Conservation (phyloP, 2,329 filamentous ascomycete species). For the Canariomyces notabilis region DNA sequence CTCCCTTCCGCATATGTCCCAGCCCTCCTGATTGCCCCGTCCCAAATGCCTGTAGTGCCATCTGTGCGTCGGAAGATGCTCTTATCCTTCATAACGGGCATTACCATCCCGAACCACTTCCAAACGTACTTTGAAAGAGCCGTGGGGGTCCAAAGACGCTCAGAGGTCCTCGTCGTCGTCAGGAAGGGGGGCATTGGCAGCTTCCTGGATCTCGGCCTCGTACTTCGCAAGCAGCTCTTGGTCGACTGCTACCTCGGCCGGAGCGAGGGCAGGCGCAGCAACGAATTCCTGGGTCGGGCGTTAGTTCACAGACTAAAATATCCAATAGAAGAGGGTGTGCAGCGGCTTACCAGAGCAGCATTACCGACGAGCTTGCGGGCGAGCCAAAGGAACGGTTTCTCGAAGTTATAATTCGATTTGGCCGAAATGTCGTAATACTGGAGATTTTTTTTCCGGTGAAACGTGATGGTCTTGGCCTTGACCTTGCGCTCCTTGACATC, state of each 20-base stretch:
- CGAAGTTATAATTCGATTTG: constrained; percentile 99
- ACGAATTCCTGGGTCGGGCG: constrained; percentile 73
- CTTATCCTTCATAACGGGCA: constrained; percentile 27
- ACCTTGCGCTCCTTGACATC: constrained; percentile 99
- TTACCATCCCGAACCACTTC: constrained; percentile 21
- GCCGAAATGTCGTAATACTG: constrained; percentile 99
- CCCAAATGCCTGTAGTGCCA: constrained; percentile 22
- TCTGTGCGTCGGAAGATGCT: constrained; percentile 20
- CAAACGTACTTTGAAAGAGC: constrained; percentile 11
- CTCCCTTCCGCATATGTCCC: constrained; percentile 8
- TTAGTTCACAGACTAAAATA: constrained; percentile 27
- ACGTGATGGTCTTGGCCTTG: constrained; percentile 99
- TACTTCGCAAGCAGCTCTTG: constrained; percentile 75
- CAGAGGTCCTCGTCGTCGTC: constrained; percentile 63
- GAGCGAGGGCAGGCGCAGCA: constrained; percentile 88
- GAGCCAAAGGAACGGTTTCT: constrained; percentile 99
- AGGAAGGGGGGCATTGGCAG: constrained; percentile 78
- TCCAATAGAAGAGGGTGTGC: neutral
- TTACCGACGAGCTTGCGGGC: constrained; percentile 98
- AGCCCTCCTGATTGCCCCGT: constrained; percentile 14
- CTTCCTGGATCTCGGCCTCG: constrained; percentile 80
- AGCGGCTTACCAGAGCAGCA: constrained; percentile 63
- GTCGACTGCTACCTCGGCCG: constrained; percentile 87
- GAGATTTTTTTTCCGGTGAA: constrained; percentile 99
- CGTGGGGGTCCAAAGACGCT: constrained; percentile 9